A percentile compares a stretch with the other conserved stretches of the same genome.
These are phyloP conservation scores for Yamadazyma diospyri DNA, from an alignment of 1,139 yeast genomes.

Conservation along the genomic window DNA sequence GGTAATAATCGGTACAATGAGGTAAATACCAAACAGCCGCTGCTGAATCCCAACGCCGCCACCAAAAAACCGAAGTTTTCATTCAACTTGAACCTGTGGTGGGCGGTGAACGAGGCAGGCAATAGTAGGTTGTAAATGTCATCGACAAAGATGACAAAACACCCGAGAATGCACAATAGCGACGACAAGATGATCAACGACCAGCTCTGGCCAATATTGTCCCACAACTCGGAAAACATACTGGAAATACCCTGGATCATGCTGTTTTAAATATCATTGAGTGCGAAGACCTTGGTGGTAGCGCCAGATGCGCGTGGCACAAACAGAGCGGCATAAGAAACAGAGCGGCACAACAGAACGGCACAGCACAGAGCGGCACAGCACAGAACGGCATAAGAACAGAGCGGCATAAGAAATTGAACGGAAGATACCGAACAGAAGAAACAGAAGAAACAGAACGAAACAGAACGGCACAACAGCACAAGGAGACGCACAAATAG, in stretches of 20 bases:
- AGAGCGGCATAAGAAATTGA: too few relatives aligned
- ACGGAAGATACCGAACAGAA: neutral
- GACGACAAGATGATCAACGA: constrained; percentile 53
- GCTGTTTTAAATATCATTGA: too few relatives aligned
- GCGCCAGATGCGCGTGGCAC: too few relatives aligned
- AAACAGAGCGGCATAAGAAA: too few relatives aligned
- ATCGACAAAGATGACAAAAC: constrained; percentile 53
- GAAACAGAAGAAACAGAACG: too few relatives aligned
- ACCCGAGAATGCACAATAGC: constrained; percentile 56
- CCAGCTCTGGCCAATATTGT: constrained; percentile 45
- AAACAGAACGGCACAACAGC: too few relatives aligned
- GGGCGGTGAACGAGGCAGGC: constrained; percentile 39
- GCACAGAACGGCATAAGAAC: too few relatives aligned
- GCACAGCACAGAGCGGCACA: too few relatives aligned
- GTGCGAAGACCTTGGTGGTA: constrained; percentile 4
- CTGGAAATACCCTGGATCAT: too few relatives aligned
- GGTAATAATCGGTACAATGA: constrained; percentile 75
- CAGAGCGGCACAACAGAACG: too few relatives aligned
- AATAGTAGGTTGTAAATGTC: constrained; percentile 36
- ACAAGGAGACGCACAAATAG: too few relatives aligned
- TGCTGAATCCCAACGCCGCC: constrained; percentile 63
- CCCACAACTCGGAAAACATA: neutral
- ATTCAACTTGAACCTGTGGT: constrained; percentile 50
- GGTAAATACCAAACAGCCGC: constrained; percentile 78
- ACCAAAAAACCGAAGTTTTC: constrained; percentile 61